phyloP scores from a whole-genome alignment of 139 green algal genomes.

The Diplosphaera chodatii region DNA sequence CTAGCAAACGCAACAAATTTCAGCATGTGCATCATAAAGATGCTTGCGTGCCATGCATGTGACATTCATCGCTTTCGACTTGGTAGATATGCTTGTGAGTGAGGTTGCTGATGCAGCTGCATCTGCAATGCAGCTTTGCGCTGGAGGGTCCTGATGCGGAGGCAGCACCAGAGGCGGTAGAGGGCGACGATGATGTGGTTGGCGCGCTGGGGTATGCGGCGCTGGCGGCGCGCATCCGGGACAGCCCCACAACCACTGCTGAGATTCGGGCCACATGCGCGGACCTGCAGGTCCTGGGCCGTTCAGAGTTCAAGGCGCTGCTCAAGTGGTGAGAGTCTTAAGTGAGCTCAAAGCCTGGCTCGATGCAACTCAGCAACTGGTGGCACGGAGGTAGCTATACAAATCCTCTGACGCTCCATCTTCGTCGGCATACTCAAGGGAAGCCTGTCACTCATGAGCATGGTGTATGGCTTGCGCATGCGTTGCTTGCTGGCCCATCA shows the following conservation, averaged over 20 bases:
- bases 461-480: neutral
- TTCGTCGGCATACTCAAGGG: too few species aligned
- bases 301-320: slow-evolving; percentile 96
- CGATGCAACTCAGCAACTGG: too few species aligned
- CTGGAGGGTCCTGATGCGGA: slow-evolving; percentile 18
- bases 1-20: too few species aligned
- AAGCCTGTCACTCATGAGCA: neutral
- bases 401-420: too few species aligned
- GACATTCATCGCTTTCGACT: too few species aligned
- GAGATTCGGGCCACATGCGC: slow-evolving; percentile 78
- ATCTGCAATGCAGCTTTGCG: slow-evolving; percentile 16
- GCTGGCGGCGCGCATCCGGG: slow-evolving; percentile 23
- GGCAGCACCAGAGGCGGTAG: neutral
- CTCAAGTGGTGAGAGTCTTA: slow-evolving; percentile 71
- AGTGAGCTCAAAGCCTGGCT: neutral
- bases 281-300: slow-evolving; percentile 91
- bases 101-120: neutral
- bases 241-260: slow-evolving; percentile 59
- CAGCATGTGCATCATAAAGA: too few species aligned
- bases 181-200: slow-evolving; percentile 13
- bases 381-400: too few species aligned
- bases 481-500: too few species aligned
- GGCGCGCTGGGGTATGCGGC: slow-evolving; percentile 5
- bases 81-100: too few species aligned
- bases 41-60: too few species aligned